Base-by-base conservation (phyloP, 148 eudicot genomes). In the Silene latifolia region DNA sequence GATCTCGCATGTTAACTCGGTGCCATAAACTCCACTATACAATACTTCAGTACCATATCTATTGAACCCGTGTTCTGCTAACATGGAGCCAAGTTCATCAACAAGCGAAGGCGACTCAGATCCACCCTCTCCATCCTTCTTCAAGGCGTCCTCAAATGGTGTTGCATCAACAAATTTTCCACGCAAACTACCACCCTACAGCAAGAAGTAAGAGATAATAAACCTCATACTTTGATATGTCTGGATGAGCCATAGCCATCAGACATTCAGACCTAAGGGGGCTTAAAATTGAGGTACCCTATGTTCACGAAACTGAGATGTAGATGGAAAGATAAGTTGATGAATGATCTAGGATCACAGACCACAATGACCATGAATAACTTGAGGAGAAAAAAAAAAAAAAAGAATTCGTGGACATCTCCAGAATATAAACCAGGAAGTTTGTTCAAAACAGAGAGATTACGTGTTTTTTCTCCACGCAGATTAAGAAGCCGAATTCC, bases 21-120 rank as follows among this genome's bases (percentile, higher is more conserved):
- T 88, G 64, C 98, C 98, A 80, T 88, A 91, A 66, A 91, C 84
- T 67, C 98, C 98, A 72, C 98, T 94, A 63, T 94, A 94, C 63
- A 94, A 63, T 58, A 89, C 91, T 80, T 94, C 98, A 0, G 73
- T 73, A 44, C 98, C 98, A 80, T 82, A 83, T 84, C 84, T 83
- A 74, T 94, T 87, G 73, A 94, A 94, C 19, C 98, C 98, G 67
- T 73, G 73, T 19, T 84, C 82, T 23, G 82, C 77, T 81, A 94
- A 80, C 85, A 82, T 75, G 23, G 93, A 79, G 68, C 98, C 97
- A 47, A 94, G 89, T 44, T 94, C 96, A 66, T 90, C 87, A 53
- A 90, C 88, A 75, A 91, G 92, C 39, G 91, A 82, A 73, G 71
- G 74, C 14, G 85, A 67, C 51, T 85, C 85, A 66, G 86, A 81